phyloP scores from a whole-genome alignment of 148 eudicot genomes.

The Chenopodium suecicum region DNA sequence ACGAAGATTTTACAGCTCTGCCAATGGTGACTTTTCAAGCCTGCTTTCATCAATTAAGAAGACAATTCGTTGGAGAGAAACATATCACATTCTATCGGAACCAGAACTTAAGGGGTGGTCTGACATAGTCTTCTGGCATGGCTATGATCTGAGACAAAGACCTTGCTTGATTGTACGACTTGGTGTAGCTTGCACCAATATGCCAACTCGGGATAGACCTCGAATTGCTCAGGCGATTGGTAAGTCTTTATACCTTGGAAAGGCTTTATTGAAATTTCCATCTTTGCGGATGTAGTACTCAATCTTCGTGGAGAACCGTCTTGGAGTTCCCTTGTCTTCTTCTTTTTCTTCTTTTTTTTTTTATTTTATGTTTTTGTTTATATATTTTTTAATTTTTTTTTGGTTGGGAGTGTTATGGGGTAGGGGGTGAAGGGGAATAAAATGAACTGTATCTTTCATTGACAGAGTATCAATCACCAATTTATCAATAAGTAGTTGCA shows the following conservation, averaged over 20 bases:
- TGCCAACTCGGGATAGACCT: conserved; percentile 59
- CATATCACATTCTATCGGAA: conserved; percentile 52
- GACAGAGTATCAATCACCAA: background rate
- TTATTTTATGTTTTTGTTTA: too few species aligned
- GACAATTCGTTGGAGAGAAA: conserved; percentile 80
- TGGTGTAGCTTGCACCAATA: conserved; percentile 61
- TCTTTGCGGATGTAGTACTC: background rate
- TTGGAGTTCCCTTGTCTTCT: background rate
- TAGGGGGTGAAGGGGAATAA: background rate
- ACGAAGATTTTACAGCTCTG: conserved; percentile 62
- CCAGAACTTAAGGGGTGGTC: conserved; percentile 78
- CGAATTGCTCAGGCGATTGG: conserved; percentile 78
- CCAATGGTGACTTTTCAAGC: conserved; percentile 64
- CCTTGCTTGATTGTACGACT: conserved; percentile 75
- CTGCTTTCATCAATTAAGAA: conserved; percentile 62
- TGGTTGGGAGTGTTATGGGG: too few species aligned
- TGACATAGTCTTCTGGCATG: conserved; percentile 80
- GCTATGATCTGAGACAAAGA: conserved; percentile 50
- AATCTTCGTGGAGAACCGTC: background rate
- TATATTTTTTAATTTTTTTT: too few species aligned
- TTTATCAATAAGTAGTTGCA: background rate
- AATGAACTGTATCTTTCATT: background rate
- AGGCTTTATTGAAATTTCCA: background rate
- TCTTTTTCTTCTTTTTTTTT: background rate
- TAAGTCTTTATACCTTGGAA: conserved; percentile 30